Base-by-base conservation (phyloP, 2,329 filamentous ascomycete species). In the Fusarium coicis region DNA sequence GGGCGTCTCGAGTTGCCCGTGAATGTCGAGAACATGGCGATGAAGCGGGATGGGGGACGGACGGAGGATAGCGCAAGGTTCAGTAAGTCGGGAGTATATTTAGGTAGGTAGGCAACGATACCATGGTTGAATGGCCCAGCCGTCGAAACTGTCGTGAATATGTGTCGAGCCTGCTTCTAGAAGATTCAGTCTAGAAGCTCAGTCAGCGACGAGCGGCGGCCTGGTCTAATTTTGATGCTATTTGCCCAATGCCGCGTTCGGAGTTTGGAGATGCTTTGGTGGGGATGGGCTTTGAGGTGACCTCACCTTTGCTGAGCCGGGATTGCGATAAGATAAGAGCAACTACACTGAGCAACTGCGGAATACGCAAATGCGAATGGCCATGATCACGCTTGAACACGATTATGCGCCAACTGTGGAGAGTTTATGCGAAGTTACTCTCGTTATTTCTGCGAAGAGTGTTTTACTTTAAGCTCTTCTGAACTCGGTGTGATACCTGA, bases 21-120 rank as follows among this genome's bases (percentile, higher is more conserved):
- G 84, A 99, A 99, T 60, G 93, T 95, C 70, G 93, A 92, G 84
- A 96, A 97, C 96, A 98, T 98, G 80, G 68, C 42, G 75, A 60
- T 53, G 64, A 56, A 23, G 57, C 44, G 49, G 58, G 43, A 55
- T 46, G 10, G 62, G 47, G 62, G 67, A 50, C 50, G 5, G 30
- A 10, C 16, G 32, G 49, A 54, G 53, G 64, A 53, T 36, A 50
- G 23, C 28, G 28, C 39, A 42, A 54, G 52, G 36, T 65, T 63
- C 30, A 43, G 30, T 55, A 44, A 60, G 26, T 55, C 30, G 61
- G 30, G 49, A 53, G 52, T 30, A 66, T 56, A 73, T 56, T 49
- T 55, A 59, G 46, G 54, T 56, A 54, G 46, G 56, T 56, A 57
- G 43, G 58, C 40, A 55, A 52, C 30, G 40, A 37, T 57, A 58